These are phyloP conservation scores for Metschnikowia colocasiae DNA, from an alignment of 805 yeast species.

Conservation along the genomic window DNA sequence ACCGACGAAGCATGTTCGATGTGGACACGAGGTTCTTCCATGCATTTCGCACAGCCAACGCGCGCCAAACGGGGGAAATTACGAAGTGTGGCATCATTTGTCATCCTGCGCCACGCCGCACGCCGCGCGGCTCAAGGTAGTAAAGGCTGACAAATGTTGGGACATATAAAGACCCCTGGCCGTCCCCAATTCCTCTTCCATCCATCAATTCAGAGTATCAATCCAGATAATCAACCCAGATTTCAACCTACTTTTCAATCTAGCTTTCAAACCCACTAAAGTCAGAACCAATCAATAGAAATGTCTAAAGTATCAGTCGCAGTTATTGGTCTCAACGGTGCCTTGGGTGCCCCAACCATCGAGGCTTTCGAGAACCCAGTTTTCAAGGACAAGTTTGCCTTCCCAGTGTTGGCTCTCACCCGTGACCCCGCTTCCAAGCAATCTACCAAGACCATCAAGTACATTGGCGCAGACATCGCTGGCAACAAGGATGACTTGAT, in stretches of 20 bases:
- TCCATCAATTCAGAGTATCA: no score
- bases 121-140: not conserved
- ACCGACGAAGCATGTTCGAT: no score
- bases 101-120: not conserved
- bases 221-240: no score
- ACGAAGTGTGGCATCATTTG: no score
- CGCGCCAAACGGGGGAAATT: no score
- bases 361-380: constrained; percentile 42
- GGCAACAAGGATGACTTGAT: constrained; percentile 20
- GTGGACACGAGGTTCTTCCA: no score
- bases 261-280: not conserved
- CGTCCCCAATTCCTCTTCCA: no score
- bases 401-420: constrained; percentile 52
- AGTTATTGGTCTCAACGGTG: constrained; percentile 51
- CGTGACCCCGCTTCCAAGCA: constrained; percentile 35
- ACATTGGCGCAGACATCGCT: constrained; percentile 32
- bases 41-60: no score
- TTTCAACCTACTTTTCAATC: no score
- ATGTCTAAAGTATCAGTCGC: constrained; percentile 39
- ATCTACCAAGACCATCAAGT: constrained; percentile 37
- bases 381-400: constrained; percentile 39
- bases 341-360: constrained; percentile 46
- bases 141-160: no score
- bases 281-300: not conserved
- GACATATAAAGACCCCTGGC: no score